Evolutionary conservation across 371 early-diverging fungal species (phyloP), one percentile per base, ranked within the genome.

Genomic region (Mucor piriformis): DNA sequence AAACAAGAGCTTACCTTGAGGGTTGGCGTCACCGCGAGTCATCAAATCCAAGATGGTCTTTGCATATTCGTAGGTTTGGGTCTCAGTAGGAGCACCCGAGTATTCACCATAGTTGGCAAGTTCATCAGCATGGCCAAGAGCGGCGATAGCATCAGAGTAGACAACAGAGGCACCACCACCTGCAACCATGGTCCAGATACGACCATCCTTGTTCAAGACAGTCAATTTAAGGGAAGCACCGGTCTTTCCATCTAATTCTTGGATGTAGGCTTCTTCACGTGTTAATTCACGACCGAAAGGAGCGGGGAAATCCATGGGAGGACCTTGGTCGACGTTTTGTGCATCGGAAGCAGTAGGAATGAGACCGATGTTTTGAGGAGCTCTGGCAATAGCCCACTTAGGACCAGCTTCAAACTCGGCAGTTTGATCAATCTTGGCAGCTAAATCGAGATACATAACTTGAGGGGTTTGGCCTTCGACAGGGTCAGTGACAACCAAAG

Each of bases 51-150:
- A 77, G 55, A 98, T 93, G 52, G 97, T 98, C 85, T 96, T 96
- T 63, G 96, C 95, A 67, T 97, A 98, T 74, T 97, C 97, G 74
- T 96, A 98, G 10, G 98, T 97, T 82, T 98, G 98, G 6, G 91
- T 90, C 76, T 97, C 97, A 13, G 96, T 93, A 34, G 98, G 98
- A 11, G 98, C 98, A 60, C 98, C 98, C 37, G 96, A 96, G 85
- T 98, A 98, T 81, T 98, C 98, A 68, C 98, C 98, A 76, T 98
- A 98, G 87, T 98, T 98, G 73, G 98, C 98, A 34, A 98, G 86
- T 73, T 98, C 96, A 67, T 88, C 59, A 21, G 97, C 95, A 61
- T 78, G 94, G 15, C 98, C 98, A 24, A 92, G 85, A 34, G 94
- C 95, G 34, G 97, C 96, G 70, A 98, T 98, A 35, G 98, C 98